phyloP scores from a whole-genome alignment of 768 basidiomycete genomes.

The Candolleomyces aberdarensis region DNA sequence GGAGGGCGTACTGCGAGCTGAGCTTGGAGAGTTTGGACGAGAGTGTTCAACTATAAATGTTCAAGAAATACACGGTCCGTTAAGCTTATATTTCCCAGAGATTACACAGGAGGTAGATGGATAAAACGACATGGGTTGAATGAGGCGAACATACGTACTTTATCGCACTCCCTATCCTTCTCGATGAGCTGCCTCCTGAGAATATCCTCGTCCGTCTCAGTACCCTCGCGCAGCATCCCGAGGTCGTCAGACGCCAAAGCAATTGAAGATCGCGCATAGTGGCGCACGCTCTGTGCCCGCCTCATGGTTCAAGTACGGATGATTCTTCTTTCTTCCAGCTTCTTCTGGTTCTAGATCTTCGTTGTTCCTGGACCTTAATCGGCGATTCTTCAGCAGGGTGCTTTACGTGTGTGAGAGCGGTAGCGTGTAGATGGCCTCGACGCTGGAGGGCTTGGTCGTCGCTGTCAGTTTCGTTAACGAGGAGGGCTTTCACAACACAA shows the following conservation, averaged over 20 bases:
- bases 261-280: constrained; percentile 51
- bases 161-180: constrained; percentile 69
- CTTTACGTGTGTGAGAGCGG: background rate
- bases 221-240: constrained; percentile 53
- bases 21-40: constrained; percentile 59
- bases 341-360: too few relatives aligned
- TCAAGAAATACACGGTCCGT: too few relatives aligned
- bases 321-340: background rate
- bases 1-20: constrained; percentile 69
- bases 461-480: background rate
- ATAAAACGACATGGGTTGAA: background rate
- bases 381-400: background rate
- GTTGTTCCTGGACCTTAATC: too few relatives aligned
- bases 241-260: constrained; percentile 55
- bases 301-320: constrained; percentile 44
- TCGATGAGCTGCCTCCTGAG: constrained; percentile 63
- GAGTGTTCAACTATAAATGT: constrained; percentile 50
- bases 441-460: background rate
- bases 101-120: background rate
- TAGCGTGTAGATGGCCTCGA: too few relatives aligned
- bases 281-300: constrained; percentile 60
- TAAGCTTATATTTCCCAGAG: too few relatives aligned
- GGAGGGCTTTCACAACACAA: background rate
- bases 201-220: constrained; percentile 58
- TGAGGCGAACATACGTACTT: constrained; percentile 32